A percentile compares a stretch with the other conserved stretches of the same genome.
Conservation (phyloP, 805 yeast species). For the Cyberlindnera bimundalis region DNA sequence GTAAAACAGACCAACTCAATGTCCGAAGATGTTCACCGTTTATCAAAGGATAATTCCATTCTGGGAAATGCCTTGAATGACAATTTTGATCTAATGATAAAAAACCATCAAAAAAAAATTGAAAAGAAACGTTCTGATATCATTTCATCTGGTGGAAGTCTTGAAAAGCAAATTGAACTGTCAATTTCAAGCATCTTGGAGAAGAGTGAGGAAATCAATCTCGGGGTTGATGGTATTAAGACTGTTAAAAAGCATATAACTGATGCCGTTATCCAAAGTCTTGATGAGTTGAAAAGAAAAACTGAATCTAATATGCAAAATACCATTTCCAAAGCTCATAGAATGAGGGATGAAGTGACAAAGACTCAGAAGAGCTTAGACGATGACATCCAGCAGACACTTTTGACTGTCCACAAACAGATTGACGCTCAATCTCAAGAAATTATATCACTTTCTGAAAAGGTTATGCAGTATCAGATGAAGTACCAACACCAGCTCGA, state of each 20-base stretch:
- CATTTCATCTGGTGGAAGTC: neutral
- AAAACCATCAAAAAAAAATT: constrained; percentile 13
- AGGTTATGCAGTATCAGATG: constrained; percentile 14
- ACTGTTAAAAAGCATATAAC: constrained; percentile 14
- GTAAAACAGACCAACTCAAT: constrained; percentile 3
- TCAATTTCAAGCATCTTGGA: constrained; percentile 8
- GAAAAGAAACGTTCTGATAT: constrained; percentile 11
- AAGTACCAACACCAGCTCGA: constrained; percentile 13
- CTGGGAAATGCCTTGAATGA: constrained; percentile 12
- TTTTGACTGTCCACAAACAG: constrained; percentile 18
- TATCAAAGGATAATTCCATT: constrained; percentile 7
- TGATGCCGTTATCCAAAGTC: constrained; percentile 17
- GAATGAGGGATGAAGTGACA: neutral
- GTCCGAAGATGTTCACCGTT: constrained; percentile 2
- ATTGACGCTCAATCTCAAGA: constrained; percentile 20
- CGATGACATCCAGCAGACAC: constrained; percentile 1
- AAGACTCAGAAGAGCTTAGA: neutral
- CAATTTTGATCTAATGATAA: constrained; percentile 15
- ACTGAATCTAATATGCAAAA: neutral
- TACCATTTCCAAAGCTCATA: neutral
- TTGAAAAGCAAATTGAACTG: constrained; percentile 8
- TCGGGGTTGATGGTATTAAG: constrained; percentile 18
- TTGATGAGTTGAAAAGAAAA: constrained; percentile 12
- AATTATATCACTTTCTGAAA: constrained; percentile 15
- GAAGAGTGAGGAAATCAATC: neutral